Evolutionary conservation across 2,329 filamentous ascomycete species (phyloP), one percentile per base, ranked within the genome.

Genomic region (Trichophyton simii): DNA sequence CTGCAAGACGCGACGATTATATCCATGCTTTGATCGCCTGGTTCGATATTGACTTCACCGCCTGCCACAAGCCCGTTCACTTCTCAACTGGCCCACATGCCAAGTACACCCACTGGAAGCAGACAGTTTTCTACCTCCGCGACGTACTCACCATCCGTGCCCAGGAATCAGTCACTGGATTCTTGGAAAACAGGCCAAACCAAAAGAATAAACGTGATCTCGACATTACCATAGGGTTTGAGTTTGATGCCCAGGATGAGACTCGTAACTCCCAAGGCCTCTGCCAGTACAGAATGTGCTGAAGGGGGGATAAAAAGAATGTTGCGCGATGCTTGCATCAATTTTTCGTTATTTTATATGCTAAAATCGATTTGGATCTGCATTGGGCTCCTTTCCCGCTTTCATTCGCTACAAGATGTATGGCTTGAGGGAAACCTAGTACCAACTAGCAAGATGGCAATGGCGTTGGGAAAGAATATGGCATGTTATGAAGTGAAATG

Each of bases 71-170:
- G 83, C 89, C 91, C 36, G 91, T 99, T 72, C 85, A 87, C 72
- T 99, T 99, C 82, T 95, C 89, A 60, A 99, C 94, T 18, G 94
- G 94, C 22, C 94, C 94, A 31, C 94, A 97, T 78, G 95, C 92
- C 69, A 97, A 96, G 79, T 97, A 97, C 79, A 99, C 94, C 18
- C 94, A 99, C 82, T 99, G 94, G 94, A 99, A 99, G 80, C 94
- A 99, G 81, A 99, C 94, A 11, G 94, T 99, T 65, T 97, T 99
- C 79, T 99, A 99, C 79, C 82, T 99, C 65, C 85, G 88, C 71
- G 91, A 99, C 68, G 89, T 96, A 38, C 79, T 99, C 66, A 97
- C 91, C 18, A 91, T 96, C 42, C 87, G 95, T 75, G 82, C 89
- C 71, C 90, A 87, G 62, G 94, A 99, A 80, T 81, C 83, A 70